Percentiles rank a stretch among this genome's conserved stretches.
Conservation (phyloP, 805 yeast species). For the Candida maltosa region DNA sequence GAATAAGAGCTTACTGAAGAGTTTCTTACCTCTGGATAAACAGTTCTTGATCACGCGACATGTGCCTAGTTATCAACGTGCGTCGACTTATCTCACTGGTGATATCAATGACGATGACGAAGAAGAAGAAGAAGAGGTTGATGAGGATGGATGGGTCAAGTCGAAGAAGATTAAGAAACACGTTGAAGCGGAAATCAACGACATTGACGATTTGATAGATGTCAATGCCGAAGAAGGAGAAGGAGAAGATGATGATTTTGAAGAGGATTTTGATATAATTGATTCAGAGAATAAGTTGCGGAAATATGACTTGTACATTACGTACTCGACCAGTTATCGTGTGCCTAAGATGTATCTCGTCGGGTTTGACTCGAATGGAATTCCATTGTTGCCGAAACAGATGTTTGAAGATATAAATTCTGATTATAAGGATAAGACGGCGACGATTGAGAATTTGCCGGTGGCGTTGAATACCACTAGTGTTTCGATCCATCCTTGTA, state of each 20-base stretch:
- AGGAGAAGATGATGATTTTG: constrained; percentile 22
- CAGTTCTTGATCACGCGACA: constrained; percentile 86
- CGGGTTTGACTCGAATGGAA: constrained; percentile 81
- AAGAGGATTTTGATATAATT: constrained; percentile 32
- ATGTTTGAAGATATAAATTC: constrained; percentile 94
- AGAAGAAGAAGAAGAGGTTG: constrained; percentile 35
- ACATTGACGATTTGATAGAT: constrained; percentile 46
- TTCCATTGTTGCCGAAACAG: constrained; percentile 79
- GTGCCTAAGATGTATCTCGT: constrained; percentile 93
- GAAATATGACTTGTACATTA: constrained; percentile 83
- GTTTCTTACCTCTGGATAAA: constrained; percentile 80
- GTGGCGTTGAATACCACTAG: constrained; percentile 71
- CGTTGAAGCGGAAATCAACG: constrained; percentile 36
- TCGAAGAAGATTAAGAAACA: constrained; percentile 11
- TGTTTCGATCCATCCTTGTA: constrained; percentile 94
- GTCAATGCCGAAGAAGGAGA: constrained; percentile 38
- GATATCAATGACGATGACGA: constrained; percentile 34
- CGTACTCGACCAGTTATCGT: constrained; percentile 91
- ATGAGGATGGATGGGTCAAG: constrained; percentile 62
- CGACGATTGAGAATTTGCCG: constrained; percentile 91
- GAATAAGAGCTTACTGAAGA: constrained; percentile 36
- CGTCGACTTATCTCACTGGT: constrained; percentile 48
- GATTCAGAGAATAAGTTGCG: constrained; percentile 39
- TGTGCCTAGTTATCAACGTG: constrained; percentile 82
- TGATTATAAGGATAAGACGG: constrained; percentile 93